Conservation (phyloP, 495 filamentous ascomycete species). For the Oleoguttula mirabilis region DNA sequence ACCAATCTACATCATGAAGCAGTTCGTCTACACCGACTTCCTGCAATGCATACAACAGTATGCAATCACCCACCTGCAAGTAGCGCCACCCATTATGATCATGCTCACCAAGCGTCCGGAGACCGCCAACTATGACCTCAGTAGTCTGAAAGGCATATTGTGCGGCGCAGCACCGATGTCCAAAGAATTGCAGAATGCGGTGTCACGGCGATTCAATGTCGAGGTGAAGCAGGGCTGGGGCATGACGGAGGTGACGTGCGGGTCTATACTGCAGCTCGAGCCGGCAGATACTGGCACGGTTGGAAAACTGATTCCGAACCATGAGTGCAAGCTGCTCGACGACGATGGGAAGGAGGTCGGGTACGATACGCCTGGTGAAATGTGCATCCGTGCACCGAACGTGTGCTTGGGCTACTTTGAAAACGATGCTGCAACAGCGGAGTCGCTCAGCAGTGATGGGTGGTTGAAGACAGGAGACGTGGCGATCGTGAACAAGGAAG, state of each 20-base stretch:
- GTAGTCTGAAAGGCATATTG: constrained; percentile 26
- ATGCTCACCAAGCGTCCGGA: constrained; percentile 30
- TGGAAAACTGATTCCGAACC: constrained; percentile 25
- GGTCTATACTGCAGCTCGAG: constrained; percentile 10
- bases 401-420: constrained; percentile 28
- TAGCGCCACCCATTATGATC: constrained; percentile 29
- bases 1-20: constrained; percentile 28
- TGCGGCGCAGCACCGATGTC: constrained; percentile 29
- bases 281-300: constrained; percentile 25
- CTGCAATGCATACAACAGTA: constrained; percentile 24
- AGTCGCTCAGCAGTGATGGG: constrained; percentile 23
- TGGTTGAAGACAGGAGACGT: constrained; percentile 30
- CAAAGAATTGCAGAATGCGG: constrained; percentile 27
- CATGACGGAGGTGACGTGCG: constrained; percentile 30
- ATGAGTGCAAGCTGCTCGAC: constrained; percentile 27
- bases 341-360: constrained; percentile 29
- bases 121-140: constrained; percentile 28
- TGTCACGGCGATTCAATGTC: constrained; percentile 20
- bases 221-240: constrained; percentile 29
- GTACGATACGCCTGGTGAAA: constrained; percentile 24
- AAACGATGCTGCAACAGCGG: constrained; percentile 26
- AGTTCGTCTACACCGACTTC: constrained; percentile 28
- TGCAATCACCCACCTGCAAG: constrained; percentile 27
- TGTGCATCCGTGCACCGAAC: constrained; percentile 28
- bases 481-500: constrained; percentile 25